Evolutionary conservation across 2,329 filamentous ascomycete genomes (phyloP).

Genomic region (Ophiobolus disseminans): DNA sequence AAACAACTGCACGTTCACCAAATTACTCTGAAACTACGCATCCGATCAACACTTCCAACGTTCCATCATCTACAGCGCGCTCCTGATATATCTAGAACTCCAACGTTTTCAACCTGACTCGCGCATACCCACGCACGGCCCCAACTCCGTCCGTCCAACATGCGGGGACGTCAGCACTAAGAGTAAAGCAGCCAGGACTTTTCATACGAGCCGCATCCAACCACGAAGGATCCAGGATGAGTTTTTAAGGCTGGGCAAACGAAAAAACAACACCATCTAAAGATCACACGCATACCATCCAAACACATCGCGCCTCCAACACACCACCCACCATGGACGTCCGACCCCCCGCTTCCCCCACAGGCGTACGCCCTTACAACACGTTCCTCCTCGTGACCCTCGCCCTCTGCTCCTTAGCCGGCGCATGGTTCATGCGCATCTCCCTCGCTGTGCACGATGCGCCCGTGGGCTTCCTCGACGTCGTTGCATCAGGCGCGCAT

Average conservation of each 20-base stretch:
- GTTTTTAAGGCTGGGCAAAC: conserved; percentile 1
- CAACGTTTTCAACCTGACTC: too few species aligned
- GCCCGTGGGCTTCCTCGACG: conserved; percentile 13
- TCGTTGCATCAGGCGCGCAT: conserved; percentile 4
- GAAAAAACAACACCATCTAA: background rate
- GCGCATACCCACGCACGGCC: too few species aligned
- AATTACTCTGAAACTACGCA: too few species aligned
- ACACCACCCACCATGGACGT: conserved; percentile 15
- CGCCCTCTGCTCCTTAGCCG: conserved; percentile 4
- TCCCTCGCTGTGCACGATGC: conserved; percentile 1
- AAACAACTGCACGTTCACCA: too few species aligned
- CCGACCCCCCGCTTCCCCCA: conserved; percentile 1
- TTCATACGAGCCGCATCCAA: background rate
- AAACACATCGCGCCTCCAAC: background rate
- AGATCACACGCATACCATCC: too few species aligned
- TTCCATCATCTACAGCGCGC: too few species aligned
- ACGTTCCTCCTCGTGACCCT: conserved; percentile 8
- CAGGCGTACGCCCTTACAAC: conserved; percentile 15
- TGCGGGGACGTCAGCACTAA: background rate
- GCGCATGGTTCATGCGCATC: conserved; percentile 23
- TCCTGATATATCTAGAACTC: too few species aligned
- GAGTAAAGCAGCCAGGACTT: background rate
- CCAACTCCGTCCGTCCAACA: background rate
- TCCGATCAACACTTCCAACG: too few species aligned
- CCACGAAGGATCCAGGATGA: background rate